phyloP scores from a whole-genome alignment of 2,329 filamentous ascomycete species.

The Penicillium thymicola region DNA sequence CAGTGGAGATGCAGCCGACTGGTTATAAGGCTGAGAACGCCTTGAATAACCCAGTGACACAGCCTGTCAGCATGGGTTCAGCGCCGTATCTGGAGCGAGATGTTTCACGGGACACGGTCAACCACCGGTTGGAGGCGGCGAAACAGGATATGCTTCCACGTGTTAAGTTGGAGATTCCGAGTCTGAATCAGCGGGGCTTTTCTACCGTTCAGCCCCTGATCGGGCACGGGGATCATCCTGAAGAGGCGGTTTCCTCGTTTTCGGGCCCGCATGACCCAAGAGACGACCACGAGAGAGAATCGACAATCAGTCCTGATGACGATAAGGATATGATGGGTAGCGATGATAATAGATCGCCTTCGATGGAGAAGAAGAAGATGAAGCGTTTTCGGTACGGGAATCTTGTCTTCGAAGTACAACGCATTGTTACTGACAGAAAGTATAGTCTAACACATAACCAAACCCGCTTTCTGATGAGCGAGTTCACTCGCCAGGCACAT shows the following conservation, averaged over 20 bases:
- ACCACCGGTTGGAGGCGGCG: constrained; percentile 12
- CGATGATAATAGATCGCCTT: constrained; percentile 29
- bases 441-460: constrained; percentile 86
- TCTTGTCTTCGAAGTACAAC: neutral
- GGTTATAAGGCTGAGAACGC: constrained; percentile 30
- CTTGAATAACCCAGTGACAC: constrained; percentile 16
- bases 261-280: constrained; percentile 8
- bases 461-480: constrained; percentile 95
- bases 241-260: constrained; percentile 14
- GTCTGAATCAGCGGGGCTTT: constrained; percentile 19
- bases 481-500: constrained; percentile 92
- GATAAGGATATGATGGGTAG: constrained; percentile 28
- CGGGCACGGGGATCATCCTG: constrained; percentile 15
- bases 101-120: constrained; percentile 16
- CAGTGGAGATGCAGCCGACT: constrained; percentile 28
- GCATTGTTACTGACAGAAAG: constrained; percentile 1
- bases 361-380: constrained; percentile 42
- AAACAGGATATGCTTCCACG: constrained; percentile 23
- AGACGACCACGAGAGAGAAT: constrained; percentile 20
- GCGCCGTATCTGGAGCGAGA: constrained; percentile 19
- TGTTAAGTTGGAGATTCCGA: constrained; percentile 28
- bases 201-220: constrained; percentile 13
- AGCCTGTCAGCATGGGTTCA: constrained; percentile 9
- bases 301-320: constrained; percentile 28
- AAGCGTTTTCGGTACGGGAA: constrained; percentile 42